A percentile compares a stretch with the other conserved stretches of the same genome.
Conservation (phyloP, 495 filamentous ascomycete genomes). For the Baudoinia panamericana region DNA sequence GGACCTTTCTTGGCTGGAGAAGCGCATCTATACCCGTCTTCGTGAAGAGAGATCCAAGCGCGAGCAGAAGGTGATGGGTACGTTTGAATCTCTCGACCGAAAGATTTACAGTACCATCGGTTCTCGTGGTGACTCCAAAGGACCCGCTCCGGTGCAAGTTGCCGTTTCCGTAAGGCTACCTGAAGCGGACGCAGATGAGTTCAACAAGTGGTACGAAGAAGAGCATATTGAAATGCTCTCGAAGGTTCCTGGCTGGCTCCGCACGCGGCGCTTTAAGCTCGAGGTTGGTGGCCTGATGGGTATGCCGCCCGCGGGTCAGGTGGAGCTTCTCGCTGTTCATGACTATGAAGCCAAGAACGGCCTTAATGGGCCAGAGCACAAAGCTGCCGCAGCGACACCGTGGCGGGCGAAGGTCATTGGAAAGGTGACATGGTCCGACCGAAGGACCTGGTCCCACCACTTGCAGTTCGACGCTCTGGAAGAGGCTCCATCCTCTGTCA, state of each 20-base stretch:
- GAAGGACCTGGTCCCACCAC: constrained; percentile 53
- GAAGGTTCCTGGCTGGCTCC: constrained; percentile 62
- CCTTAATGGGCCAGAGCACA: constrained; percentile 47
- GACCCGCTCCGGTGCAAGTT: constrained; percentile 47
- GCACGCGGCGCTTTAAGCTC: constrained; percentile 52
- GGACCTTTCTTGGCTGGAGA: constrained; percentile 53
- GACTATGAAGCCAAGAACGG: constrained; percentile 56
- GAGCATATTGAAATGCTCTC: constrained; percentile 60
- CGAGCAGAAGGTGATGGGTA: constrained; percentile 61
- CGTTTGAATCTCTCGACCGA: constrained; percentile 53
- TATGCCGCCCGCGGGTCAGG: constrained; percentile 29
- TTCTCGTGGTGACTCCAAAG: constrained; percentile 30
- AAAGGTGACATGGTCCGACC: constrained; percentile 41
- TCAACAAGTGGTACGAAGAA: constrained; percentile 54
- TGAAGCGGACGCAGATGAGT: constrained; percentile 37
- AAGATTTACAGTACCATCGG: constrained; percentile 51
- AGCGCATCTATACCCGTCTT: constrained; percentile 52
- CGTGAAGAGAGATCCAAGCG: constrained; percentile 55
- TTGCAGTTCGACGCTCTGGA: constrained; percentile 49
- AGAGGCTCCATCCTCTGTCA: constrained; percentile 41
- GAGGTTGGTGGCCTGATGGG: constrained; percentile 32
- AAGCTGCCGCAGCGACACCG: constrained; percentile 45
- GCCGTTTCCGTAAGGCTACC: constrained; percentile 46
- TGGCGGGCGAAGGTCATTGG: constrained; percentile 43
- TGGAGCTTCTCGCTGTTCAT: constrained; percentile 52